Conservation (phyloP, 129 eudicot genomes). For the Pittosporum tobira region DNA sequence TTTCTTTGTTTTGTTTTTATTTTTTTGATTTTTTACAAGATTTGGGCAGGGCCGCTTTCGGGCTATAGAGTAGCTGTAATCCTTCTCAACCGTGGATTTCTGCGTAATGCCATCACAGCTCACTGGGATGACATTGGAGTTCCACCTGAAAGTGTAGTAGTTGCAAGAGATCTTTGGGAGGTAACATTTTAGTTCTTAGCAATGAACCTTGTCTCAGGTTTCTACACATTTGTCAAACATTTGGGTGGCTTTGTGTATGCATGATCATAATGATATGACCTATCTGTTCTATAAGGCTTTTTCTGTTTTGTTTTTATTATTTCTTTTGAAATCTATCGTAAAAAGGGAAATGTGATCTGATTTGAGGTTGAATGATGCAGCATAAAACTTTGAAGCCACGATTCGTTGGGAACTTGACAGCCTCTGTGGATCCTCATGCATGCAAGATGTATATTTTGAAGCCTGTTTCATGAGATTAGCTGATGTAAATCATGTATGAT, state of each 20-base stretch:
- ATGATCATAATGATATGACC: neutral
- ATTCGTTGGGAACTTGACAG: neutral
- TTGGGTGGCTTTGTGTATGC: neutral
- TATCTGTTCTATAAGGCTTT: too few relatives aligned
- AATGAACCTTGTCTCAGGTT: neutral
- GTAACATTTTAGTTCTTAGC: constrained; percentile 24
- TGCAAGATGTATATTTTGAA: constrained; percentile 5
- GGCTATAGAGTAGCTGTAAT: constrained; percentile 71
- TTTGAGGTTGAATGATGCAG: neutral
- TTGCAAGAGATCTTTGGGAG: constrained; percentile 78
- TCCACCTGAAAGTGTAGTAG: constrained; percentile 40
- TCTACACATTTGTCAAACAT: too few relatives aligned
- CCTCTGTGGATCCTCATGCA: constrained; percentile 1
- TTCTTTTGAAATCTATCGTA: neutral
- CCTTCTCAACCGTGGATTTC: constrained; percentile 58
- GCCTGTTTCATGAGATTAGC: too few relatives aligned
- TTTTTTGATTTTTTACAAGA: constrained; percentile 22
- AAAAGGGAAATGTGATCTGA: neutral
- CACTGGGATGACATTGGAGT: constrained; percentile 91
- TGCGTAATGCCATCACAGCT: constrained; percentile 37
- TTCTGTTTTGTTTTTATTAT: too few relatives aligned
- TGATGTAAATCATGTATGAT: too few relatives aligned
- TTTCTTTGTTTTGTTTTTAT: neutral
- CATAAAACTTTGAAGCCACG: constrained; percentile 2
- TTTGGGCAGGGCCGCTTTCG: constrained; percentile 92